These are phyloP conservation scores for Tausonia pullulans DNA, from an alignment of 1,284 basidiomycete species.

Conservation along the genomic window DNA sequence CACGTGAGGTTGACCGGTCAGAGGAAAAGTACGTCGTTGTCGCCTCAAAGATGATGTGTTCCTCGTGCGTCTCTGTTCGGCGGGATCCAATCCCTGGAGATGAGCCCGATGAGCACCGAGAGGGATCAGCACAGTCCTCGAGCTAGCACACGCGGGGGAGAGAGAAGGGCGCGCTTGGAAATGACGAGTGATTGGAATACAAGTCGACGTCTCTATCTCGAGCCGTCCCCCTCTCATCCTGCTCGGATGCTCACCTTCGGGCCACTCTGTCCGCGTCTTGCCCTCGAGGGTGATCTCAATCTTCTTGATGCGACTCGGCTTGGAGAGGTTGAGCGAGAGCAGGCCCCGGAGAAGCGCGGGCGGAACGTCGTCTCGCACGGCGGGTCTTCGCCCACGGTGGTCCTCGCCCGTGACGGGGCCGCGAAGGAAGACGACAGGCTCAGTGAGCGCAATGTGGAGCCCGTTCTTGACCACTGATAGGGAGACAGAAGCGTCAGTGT, in stretches of 20 bases:
- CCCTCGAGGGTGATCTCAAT: constrained; percentile 72
- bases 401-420: constrained; percentile 25
- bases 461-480: constrained; percentile 11
- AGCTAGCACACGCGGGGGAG: background rate
- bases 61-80: constrained; percentile 67
- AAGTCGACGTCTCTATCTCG: background rate
- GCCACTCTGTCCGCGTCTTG: constrained; percentile 56
- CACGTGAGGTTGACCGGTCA: constrained; percentile 17
- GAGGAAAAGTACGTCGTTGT: constrained; percentile 64
- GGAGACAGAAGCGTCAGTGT: background rate
- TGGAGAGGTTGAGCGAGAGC: constrained; percentile 64
- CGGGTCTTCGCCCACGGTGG: constrained; percentile 39
- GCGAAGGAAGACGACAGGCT: constrained; percentile 15
- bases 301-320: constrained; percentile 74
- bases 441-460: constrained; percentile 10
- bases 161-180: background rate
- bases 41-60: constrained; percentile 62
- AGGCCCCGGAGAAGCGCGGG: constrained; percentile 81
- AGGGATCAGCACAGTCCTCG: background rate
- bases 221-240: no score
- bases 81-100: constrained; percentile 60
- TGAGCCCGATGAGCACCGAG: background rate
- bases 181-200: constrained; percentile 6
- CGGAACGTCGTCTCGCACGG: constrained; percentile 41
- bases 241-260: constrained; percentile 54